Evolutionary conservation across 345 rosid species (phyloP).

Genomic region (Murraya koenigii): DNA sequence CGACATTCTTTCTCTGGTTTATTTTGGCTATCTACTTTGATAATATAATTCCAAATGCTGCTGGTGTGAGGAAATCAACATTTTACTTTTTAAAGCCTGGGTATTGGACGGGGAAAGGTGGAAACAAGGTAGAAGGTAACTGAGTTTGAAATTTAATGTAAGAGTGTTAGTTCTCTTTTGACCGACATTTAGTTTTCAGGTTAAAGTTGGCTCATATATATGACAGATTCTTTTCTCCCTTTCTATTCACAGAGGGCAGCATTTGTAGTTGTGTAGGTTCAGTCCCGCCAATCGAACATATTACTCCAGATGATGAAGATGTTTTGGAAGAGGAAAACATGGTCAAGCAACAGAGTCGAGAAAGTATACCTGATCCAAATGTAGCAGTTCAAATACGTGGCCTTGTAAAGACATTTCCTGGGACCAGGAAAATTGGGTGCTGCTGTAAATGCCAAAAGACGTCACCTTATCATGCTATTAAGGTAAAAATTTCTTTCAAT

Average conservation of each 20-base stretch:
- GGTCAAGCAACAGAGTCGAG: slow-evolving; percentile 54
- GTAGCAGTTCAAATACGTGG: slow-evolving; percentile 85
- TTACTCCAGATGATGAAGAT: slow-evolving; percentile 75
- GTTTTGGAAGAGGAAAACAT: slow-evolving; percentile 76
- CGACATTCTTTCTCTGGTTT: slow-evolving; percentile 63
- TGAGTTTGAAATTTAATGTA: slow-evolving; percentile 14
- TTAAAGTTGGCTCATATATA: slow-evolving; percentile 1
- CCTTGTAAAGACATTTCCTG: slow-evolving; percentile 73
- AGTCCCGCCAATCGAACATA: slow-evolving; percentile 50
- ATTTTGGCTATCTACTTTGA: slow-evolving; percentile 81
- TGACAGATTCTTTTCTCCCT: slow-evolving; percentile 12
- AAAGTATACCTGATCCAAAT: slow-evolving; percentile 47
- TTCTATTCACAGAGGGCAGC: slow-evolving; percentile 66
- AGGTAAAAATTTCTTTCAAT: slow-evolving; percentile 39
- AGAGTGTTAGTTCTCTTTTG: slow-evolving; percentile 4
- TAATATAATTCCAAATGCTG: slow-evolving; percentile 75
- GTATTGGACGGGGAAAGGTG: slow-evolving; percentile 90
- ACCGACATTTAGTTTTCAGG: background rate
- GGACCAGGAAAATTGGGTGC: slow-evolving; percentile 51
- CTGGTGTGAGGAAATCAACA: slow-evolving; percentile 70
- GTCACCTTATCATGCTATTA: slow-evolving; percentile 76
- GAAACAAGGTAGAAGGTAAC: slow-evolving; percentile 67
- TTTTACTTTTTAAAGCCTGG: slow-evolving; percentile 77
- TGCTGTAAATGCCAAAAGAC: slow-evolving; percentile 73
- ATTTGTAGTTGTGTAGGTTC: slow-evolving; percentile 74